Conservation (phyloP, 805 yeast genomes). For the Groenewaldozyma tartarivorans region DNA sequence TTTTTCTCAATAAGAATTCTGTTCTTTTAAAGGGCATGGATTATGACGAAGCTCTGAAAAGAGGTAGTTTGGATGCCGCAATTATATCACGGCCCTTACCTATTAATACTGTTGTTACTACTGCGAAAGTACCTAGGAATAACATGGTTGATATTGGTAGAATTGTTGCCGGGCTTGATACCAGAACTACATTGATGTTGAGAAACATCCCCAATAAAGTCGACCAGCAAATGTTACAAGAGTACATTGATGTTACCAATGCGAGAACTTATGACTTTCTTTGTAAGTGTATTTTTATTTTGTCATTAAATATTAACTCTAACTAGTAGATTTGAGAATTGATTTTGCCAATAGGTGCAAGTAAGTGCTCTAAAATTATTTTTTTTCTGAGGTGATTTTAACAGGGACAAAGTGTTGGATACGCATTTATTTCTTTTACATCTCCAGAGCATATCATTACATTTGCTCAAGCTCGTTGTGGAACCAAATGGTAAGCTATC, state of each 20-base stretch:
- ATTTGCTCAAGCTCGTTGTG: too few relatives aligned
- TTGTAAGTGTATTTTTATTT: slow-evolving; percentile 28
- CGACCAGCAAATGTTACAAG: slow-evolving; percentile 36
- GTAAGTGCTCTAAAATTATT: too few relatives aligned
- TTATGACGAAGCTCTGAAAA: slow-evolving; percentile 4
- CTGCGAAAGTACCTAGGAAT: slow-evolving; percentile 24
- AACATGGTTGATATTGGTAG: slow-evolving; percentile 33
- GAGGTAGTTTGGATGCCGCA: slow-evolving; percentile 2
- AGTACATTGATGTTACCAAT: slow-evolving; percentile 38
- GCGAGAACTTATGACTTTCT: slow-evolving; percentile 30
- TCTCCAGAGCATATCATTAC: too few relatives aligned
- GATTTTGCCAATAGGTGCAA: too few relatives aligned
- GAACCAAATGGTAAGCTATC: too few relatives aligned
- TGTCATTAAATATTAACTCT: too few relatives aligned
- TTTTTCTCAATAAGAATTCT: not conserved
- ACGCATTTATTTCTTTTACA: too few relatives aligned
- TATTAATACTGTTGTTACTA: slow-evolving; percentile 16
- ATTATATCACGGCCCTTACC: not conserved
- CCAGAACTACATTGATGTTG: slow-evolving; percentile 42
- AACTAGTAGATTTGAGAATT: too few relatives aligned
- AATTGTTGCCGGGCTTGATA: slow-evolving; percentile 35
- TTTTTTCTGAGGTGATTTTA: too few relatives aligned
- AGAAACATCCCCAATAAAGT: slow-evolving; percentile 47
- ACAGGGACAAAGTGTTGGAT: too few relatives aligned
- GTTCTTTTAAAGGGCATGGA: not conserved